Evolutionary conservation across 805 yeast species (phyloP), one percentile per base, ranked within the genome.

Genomic region (Metschnikowia koreensis): DNA sequence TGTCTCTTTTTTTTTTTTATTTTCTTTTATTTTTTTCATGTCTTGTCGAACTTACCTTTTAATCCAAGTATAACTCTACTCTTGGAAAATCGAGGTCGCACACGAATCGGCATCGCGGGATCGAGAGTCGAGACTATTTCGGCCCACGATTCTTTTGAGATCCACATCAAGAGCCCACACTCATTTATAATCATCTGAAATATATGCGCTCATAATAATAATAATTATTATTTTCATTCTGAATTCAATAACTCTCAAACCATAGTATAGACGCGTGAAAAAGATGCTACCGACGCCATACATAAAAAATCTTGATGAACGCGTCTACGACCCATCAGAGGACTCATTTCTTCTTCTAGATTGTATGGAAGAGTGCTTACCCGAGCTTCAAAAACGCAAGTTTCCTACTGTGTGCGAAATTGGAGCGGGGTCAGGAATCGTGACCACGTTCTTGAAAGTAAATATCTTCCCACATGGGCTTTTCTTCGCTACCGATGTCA

Each of bases 261-360:
- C 34, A 9, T 31, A 9, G 6, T 12, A 41, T 15, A 9, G 13
- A 11, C 31, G 22, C 22, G 22, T 22, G 22, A 22, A 22, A 22
- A 22, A 16, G 12, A 91, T 91, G 97, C 75, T 89, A 3, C 84
- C 94, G 6, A 92, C 97, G 0, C 97, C 98, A 1, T 66, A 68
- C 7, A 73, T 87, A 1, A 57, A 63, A 1, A 67, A 74, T 16
- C 77, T 84, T 16, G 86, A 87, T 61, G 83, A 80, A n/a, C 78
- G 77, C 59, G 96, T 93, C 3, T 94, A 94, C 66, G 99, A 94
- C 63, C 98, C 99, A 0, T 81, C 96, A 0, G 99, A 94, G 61
- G 99, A 94, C 71, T 82, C 96, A 7, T 94, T 86, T 63, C 80
- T 93, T 9, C 73, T 94, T 9, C 68, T 94, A 41, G 99, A 94